phyloP scores from a whole-genome alignment of 805 yeast genomes.

The Hanseniaspora vineae region DNA sequence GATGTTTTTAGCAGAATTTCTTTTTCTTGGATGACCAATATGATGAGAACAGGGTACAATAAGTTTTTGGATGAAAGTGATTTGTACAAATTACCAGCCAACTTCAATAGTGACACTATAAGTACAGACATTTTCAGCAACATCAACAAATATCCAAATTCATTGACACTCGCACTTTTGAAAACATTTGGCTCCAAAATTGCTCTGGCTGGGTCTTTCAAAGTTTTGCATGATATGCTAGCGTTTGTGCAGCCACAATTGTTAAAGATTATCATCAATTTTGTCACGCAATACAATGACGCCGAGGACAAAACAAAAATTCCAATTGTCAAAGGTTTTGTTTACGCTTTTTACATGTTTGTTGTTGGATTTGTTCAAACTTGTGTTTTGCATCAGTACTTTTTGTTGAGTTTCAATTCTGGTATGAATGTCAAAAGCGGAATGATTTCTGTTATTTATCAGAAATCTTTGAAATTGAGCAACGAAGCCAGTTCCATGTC shows the following conservation, averaged over 20 bases:
- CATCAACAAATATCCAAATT: conserved; percentile 42
- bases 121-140: conserved; percentile 35
- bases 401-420: conserved; percentile 57
- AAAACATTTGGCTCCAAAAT: conserved; percentile 67
- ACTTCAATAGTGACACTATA: conserved; percentile 43
- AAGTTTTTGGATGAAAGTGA: conserved; percentile 44
- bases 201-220: conserved; percentile 57
- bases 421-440: conserved; percentile 70
- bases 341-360: conserved; percentile 69
- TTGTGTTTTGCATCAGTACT: conserved; percentile 64
- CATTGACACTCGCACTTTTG: conserved; percentile 48
- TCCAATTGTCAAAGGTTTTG: conserved; percentile 62
- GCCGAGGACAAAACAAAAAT: conserved; percentile 10
- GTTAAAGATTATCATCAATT: conserved; percentile 49
- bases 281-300: conserved; percentile 36
- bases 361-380: conserved; percentile 67
- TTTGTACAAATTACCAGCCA: conserved; percentile 65
- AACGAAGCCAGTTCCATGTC: conserved; percentile 59
- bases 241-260: conserved; percentile 85
- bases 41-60: conserved; percentile 68
- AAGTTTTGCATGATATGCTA: conserved; percentile 60
- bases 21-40: conserved; percentile 81
- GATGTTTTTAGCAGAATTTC: conserved; percentile 66
- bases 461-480: conserved; percentile 55
- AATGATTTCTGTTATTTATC: conserved; percentile 51